Evolutionary conservation across 805 yeast genomes (phyloP).

Genomic region (Brettanomyces anomalus): DNA sequence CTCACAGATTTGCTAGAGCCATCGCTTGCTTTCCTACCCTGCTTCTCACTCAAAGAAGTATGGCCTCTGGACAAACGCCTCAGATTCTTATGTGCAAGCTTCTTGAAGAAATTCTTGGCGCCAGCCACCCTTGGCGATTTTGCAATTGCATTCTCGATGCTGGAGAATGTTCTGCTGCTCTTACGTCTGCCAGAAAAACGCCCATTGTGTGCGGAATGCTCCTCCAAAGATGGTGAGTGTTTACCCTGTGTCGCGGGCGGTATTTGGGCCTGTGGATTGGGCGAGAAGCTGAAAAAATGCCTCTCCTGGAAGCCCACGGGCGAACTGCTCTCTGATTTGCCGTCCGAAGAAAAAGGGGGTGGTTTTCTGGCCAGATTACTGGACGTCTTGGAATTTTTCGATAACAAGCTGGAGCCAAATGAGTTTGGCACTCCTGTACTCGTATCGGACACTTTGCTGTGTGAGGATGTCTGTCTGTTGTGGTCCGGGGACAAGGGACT

Average conservation of each 20-base stretch:
- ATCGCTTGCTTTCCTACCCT: too few relatives aligned
- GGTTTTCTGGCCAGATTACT: background rate
- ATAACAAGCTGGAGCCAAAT: background rate
- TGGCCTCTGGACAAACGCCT: background rate
- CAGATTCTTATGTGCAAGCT: constrained; percentile 1
- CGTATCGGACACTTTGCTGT: too few relatives aligned
- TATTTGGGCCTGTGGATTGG: too few relatives aligned
- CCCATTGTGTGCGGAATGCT: background rate
- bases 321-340: too few relatives aligned
- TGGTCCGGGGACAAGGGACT: too few relatives aligned
- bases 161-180: constrained; percentile 15
- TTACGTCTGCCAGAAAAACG: background rate
- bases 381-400: background rate
- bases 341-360: background rate
- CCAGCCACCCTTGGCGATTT: constrained; percentile 14
- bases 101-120: constrained; percentile 15
- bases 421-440: too few relatives aligned
- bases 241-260: too few relatives aligned
- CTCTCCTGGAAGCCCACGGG: too few relatives aligned
- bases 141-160: constrained; percentile 14
- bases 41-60: too few relatives aligned
- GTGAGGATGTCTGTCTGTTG: too few relatives aligned
- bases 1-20: too few relatives aligned
- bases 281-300: too few relatives aligned
- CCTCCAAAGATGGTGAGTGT: background rate